phyloP scores from a whole-genome alignment of 1,139 yeast genomes.

The Saccharomycopsis hybrid region DNA sequence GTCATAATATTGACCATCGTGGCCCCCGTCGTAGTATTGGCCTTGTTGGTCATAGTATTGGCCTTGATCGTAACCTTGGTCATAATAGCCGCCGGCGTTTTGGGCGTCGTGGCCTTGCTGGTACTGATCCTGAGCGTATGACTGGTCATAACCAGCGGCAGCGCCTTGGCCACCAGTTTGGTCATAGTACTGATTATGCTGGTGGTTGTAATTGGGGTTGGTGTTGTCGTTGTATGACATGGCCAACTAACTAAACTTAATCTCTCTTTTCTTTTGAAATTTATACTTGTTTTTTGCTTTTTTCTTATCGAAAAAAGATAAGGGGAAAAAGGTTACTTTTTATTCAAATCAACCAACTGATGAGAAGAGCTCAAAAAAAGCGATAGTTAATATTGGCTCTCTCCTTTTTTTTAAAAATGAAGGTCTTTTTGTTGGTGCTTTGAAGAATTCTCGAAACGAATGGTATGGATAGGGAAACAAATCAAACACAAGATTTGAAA shows the following conservation, averaged over 20 bases:
- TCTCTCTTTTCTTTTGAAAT: too few relatives aligned
- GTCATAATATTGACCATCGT: constrained; percentile 31
- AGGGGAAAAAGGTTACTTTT: too few relatives aligned
- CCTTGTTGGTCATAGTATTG: constrained; percentile 30
- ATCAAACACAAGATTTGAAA: too few relatives aligned
- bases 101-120: constrained; percentile 27
- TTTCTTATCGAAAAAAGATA: too few relatives aligned
- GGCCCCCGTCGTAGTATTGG: constrained; percentile 25
- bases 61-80: constrained; percentile 25
- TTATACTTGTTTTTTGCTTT: too few relatives aligned
- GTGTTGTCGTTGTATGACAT: constrained; percentile 19
- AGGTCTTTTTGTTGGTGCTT: too few relatives aligned
- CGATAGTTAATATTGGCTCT: too few relatives aligned
- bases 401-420: too few relatives aligned
- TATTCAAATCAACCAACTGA: too few relatives aligned
- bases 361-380: too few relatives aligned
- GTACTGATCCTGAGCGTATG: constrained; percentile 26
- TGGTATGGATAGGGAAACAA: too few relatives aligned
- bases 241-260: neutral
- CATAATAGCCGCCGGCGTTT: constrained; percentile 26
- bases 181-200: constrained; percentile 27
- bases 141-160: constrained; percentile 25
- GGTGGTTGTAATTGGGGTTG: constrained; percentile 5
- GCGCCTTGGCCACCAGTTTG: constrained; percentile 27
- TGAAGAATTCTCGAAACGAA: too few relatives aligned